phyloP scores from a whole-genome alignment of 495 filamentous ascomycete genomes.

The Penicillium tannophilum region DNA sequence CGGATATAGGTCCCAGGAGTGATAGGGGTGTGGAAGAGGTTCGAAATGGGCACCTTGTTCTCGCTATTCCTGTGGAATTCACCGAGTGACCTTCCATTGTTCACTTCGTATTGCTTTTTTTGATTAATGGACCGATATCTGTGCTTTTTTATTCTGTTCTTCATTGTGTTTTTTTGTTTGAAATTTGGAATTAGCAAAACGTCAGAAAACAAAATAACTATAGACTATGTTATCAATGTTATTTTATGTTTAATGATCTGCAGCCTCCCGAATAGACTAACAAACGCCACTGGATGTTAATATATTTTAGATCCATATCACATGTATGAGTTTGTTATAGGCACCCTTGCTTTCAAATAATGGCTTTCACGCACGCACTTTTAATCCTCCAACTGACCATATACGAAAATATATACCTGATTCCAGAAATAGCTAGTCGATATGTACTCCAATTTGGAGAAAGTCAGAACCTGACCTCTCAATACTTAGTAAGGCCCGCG shows the following conservation, averaged over 20 bases:
- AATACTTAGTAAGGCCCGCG: background rate
- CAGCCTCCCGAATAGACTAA: background rate
- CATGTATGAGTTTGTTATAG: no score
- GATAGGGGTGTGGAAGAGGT: background rate
- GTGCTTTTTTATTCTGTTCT: background rate
- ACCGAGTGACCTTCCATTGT: background rate
- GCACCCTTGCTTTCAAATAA: background rate
- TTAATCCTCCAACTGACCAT: background rate
- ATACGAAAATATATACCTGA: background rate
- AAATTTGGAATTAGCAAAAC: background rate
- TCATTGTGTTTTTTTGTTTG: background rate
- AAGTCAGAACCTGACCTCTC: background rate
- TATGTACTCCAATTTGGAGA: background rate
- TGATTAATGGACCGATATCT: background rate
- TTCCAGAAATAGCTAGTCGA: background rate
- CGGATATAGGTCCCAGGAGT: background rate
- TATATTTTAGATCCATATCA: no score
- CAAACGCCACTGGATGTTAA: background rate
- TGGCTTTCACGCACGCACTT: background rate
- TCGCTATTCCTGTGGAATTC: conserved; percentile 1
- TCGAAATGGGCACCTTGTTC: conserved; percentile 1
- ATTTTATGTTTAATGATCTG: background rate
- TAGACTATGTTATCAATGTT: background rate
- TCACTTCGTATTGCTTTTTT: background rate
- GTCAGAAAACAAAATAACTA: background rate